Evolutionary conservation across 495 filamentous ascomycete genomes (phyloP).

Genomic region (Penicillium goetzii): DNA sequence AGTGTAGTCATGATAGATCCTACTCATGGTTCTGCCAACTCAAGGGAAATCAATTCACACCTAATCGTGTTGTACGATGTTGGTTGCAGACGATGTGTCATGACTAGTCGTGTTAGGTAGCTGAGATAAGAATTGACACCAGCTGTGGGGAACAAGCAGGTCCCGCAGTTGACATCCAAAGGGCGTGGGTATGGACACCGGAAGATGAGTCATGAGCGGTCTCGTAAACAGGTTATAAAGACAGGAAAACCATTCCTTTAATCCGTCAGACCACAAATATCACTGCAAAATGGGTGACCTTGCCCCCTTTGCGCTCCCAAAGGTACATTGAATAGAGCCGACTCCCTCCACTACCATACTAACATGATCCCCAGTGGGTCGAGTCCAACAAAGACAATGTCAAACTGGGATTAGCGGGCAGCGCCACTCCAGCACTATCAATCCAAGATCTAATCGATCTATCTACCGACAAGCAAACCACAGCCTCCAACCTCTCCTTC

Average conservation of each 20-base stretch:
- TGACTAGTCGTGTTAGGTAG: not conserved
- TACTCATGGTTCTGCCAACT: not conserved
- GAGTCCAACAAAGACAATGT: not conserved
- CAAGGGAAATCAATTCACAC: not conserved
- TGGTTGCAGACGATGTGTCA: not conserved
- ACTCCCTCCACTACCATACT: not conserved
- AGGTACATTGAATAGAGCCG: not conserved
- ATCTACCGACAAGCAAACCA: constrained; percentile 16
- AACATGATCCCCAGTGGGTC: constrained; percentile 11
- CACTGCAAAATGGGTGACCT: not conserved
- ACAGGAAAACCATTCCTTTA: not conserved
- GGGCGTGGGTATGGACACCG: not conserved
- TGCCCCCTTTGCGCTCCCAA: constrained; percentile 15
- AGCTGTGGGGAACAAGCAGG: not conserved
- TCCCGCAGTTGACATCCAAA: not conserved
- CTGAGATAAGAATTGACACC: not conserved
- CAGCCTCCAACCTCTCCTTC: constrained; percentile 10
- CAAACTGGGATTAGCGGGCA: constrained; percentile 14
- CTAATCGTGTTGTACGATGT: not conserved
- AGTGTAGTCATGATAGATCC: not conserved
- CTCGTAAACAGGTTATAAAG: not conserved
- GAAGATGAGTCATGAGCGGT: not conserved
- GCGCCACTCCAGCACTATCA: constrained; percentile 15
- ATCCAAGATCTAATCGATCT: constrained; percentile 20
- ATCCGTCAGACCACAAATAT: not conserved